Evolutionary conservation across 306 rosid genomes (phyloP), one percentile per base, ranked within the genome.

Genomic region (Cucurbita argyrosperma): DNA sequence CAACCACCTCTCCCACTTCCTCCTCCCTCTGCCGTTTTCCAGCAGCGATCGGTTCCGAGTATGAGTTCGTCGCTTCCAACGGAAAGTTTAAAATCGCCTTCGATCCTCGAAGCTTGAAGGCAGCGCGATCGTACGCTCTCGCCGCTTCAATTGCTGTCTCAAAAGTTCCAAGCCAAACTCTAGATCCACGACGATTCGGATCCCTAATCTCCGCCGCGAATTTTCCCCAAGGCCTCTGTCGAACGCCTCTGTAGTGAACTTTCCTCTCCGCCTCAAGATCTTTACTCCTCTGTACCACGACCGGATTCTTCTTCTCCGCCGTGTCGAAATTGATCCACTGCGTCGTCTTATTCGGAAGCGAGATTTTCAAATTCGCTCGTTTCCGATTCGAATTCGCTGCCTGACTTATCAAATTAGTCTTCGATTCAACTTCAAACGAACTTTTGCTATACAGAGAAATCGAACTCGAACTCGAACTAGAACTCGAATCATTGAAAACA

Each of bases 161-260:
- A 50, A 85, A 89, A 1, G 95, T 89, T 19, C 95, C 95, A 2
- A 89, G 84, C 95, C 95, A 87, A 1, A 89, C 85, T 39, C 95
- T 80, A 0, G 89, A 83, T 11, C 95, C 95, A 9, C 91, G 86
- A 12, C 87, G 86, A 38, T 80, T 89, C 40, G 95, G 95, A 46
- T 89, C 95, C 4, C 91, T 85, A 54, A 89, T 89, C 82, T 89
- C 95, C 2, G 95, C 88, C 0, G 95, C 95, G 79, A 62, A 89
- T 30, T 89, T 89, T 0, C 95, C 95, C 95, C 95, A 89, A 3
- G 95, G 95, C 76, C 95, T 76, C 26, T 75, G 91, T 3, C 95
- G 85, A 26, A 89, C 95, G 0, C 95, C 95, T 82, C 95, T 75
- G 79, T 89, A 81, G 62, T 77, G 84, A 58, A 58, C 63, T 52